phyloP scores from a whole-genome alignment of 768 basidiomycete species.

The Nidularia pulvinata region DNA sequence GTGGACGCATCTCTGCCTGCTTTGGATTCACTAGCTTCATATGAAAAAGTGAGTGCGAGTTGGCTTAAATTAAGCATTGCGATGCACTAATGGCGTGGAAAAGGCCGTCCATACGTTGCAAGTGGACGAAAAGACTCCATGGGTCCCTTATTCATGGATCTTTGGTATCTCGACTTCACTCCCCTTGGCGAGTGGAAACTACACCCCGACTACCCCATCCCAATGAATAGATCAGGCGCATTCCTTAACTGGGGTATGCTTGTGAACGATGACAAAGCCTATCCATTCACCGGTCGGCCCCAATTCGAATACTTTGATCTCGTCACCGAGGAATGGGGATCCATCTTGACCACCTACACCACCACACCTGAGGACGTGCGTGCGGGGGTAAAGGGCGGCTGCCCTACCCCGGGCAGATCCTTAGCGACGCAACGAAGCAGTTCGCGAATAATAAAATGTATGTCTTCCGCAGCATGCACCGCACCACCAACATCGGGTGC shows the following conservation, averaged over 20 bases:
- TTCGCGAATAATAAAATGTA: slow-evolving; percentile 28
- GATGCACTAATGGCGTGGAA: no score
- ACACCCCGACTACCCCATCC: slow-evolving; percentile 20
- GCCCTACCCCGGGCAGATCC: slow-evolving; percentile 14
- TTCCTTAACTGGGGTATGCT: slow-evolving; percentile 19
- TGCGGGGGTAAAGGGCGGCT: slow-evolving; percentile 12
- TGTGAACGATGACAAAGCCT: slow-evolving; percentile 25
- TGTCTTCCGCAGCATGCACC: slow-evolving; percentile 33
- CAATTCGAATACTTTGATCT: slow-evolving; percentile 33
- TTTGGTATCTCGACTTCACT: slow-evolving; percentile 20
- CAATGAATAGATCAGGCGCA: slow-evolving; percentile 4
- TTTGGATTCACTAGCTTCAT: slow-evolving; percentile 20
- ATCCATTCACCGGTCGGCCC: slow-evolving; percentile 28
- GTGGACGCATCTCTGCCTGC: slow-evolving; percentile 8
- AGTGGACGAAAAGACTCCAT: slow-evolving; percentile 18
- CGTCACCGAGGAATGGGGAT: slow-evolving; percentile 25
- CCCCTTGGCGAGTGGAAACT: slow-evolving; percentile 19
- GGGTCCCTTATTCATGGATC: slow-evolving; percentile 22
- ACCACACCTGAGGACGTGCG: slow-evolving; percentile 8
- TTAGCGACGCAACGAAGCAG: slow-evolving; percentile 14
- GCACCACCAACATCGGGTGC: slow-evolving; percentile 23
- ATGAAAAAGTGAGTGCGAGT: slow-evolving; percentile 18
- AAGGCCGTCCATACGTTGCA: slow-evolving; percentile 22
- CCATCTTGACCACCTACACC: slow-evolving; percentile 19
- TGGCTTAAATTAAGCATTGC: neutral